A percentile compares a stretch with the other conserved stretches of the same genome.
Conservation (phyloP, 1,284 basidiomycete genomes). For the Meira miltonrushii region DNA sequence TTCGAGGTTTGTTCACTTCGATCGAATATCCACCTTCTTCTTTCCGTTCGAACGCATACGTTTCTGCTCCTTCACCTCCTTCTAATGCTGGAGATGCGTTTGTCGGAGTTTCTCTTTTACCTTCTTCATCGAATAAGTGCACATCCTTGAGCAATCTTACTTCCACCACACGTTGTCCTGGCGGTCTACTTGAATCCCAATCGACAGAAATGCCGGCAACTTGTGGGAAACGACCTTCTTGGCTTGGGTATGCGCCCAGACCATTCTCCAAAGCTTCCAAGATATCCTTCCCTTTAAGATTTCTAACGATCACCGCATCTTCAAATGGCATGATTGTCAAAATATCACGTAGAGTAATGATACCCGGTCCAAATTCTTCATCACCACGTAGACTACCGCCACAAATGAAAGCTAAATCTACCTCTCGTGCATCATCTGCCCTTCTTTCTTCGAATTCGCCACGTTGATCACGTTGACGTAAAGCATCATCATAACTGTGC, state of each 20-base stretch:
- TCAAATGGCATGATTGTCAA: conserved; percentile 84
- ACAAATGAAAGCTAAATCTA: conserved; percentile 36
- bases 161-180: conserved; percentile 32
- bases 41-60: conserved; percentile 18
- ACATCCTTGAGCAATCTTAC: conserved; percentile 32
- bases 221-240: conserved; percentile 87
- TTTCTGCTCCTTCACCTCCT: conserved; percentile 6
- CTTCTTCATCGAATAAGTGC: conserved; percentile 13
- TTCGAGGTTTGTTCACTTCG: conserved; percentile 23
- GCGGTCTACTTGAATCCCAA: conserved; percentile 70
- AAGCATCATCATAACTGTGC: conserved; percentile 79
- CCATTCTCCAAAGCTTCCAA: conserved; percentile 76
- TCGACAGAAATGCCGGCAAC: conserved; percentile 77
- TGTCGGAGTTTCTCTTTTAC: conserved; percentile 8
- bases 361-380: conserved; percentile 7
- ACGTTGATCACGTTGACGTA: conserved; percentile 57
- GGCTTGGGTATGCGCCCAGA: conserved; percentile 74
- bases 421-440: conserved; percentile 20
- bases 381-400: conserved; percentile 10
- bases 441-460: conserved; percentile 43
- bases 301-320: conserved; percentile 72
- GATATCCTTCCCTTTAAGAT: conserved; percentile 72
- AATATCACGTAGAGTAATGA: conserved; percentile 68
- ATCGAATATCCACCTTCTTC: conserved; percentile 52
- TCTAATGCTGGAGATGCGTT: conserved; percentile 12